Percentiles rank a stretch among this genome's conserved stretches.
phyloP scores from a whole-genome alignment of 495 filamentous ascomycete species.

The Aspergillus kassunensis region DNA sequence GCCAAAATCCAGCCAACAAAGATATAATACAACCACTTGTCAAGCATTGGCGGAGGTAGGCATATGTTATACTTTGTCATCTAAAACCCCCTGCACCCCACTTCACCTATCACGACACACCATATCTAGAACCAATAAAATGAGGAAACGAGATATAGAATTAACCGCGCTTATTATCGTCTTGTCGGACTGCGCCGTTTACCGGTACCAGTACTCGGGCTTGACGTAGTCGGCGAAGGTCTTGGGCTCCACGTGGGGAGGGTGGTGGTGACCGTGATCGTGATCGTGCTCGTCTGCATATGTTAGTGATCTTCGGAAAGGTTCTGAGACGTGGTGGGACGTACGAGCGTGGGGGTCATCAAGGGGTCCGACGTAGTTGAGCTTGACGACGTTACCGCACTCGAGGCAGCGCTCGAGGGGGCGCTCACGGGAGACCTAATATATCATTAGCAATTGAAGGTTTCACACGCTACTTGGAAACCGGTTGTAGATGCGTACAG shows the following conservation, averaged over 20 bases:
- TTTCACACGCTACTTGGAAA: background rate
- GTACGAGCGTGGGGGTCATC: conserved; percentile 60
- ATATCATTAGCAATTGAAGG: background rate
- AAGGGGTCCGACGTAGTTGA: conserved; percentile 86
- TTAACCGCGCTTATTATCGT: conserved; percentile 14
- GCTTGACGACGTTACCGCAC: conserved; percentile 93
- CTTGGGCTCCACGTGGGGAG: conserved; percentile 74
- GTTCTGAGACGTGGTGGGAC: conserved; percentile 9
- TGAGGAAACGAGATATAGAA: background rate
- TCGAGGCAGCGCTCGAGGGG: conserved; percentile 91
- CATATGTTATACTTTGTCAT: conserved; percentile 10
- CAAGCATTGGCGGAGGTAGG: too few species aligned
- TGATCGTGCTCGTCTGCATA: conserved; percentile 44
- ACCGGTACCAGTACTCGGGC: conserved; percentile 81
- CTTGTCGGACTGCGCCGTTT: conserved; percentile 20
- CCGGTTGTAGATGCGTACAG: conserved; percentile 51
- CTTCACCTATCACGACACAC: background rate
- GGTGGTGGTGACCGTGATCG: conserved; percentile 44
- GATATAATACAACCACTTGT: conserved; percentile 22
- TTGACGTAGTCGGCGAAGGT: conserved; percentile 90
- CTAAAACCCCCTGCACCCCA: conserved; percentile 5
- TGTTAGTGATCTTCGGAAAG: background rate
- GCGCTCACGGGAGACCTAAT: conserved; percentile 79
- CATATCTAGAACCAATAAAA: background rate
- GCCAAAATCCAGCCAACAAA: conserved; percentile 15